Evolutionary conservation across 441 rosid genomes (phyloP), one percentile per base, ranked within the genome.

Genomic region (Aquilaria agallochum): DNA sequence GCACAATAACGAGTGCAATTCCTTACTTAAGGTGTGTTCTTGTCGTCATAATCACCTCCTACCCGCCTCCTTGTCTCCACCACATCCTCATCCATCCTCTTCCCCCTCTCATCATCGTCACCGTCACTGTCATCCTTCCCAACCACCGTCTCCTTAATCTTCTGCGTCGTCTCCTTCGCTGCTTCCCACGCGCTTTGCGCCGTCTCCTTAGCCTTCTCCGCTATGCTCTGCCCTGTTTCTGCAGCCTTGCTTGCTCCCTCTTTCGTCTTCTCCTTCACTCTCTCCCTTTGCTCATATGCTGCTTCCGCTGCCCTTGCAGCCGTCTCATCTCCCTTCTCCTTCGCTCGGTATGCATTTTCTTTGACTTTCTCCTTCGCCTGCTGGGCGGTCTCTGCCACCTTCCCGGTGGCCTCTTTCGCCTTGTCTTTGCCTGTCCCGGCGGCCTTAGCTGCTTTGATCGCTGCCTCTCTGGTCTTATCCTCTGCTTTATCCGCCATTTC

Each of bases 101-200:
- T 75, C 11, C 67, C 70, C 12, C 65, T 74, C 63, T 49, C 64
- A 31, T 76, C 59, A 7, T 59, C 76, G 44, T 78, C 80, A 0
- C 68, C 77, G 1, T 58, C 73, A 36, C 7, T 5, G 1, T 70
- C 70, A 4, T 71, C 76, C 46, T 84, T 80, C 32, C 96, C 96
- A 3, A 79, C 82, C 40, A 78, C 84, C 5, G 80, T 84, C 75
- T 92, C 92, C 68, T 82, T 81, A 4, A 78, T 79, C 77, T 78
- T 93, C 60, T 76, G 73, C 0, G 88, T 74, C 4, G 84, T 76
- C 9, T 67, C 80, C 68, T 80, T 85, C 0, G 93, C 75, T 0
- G 74, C 68, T 34, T 77, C 92, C 90, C 81, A 80, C 1, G 90
- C 88, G 9, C 72, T 86, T 27, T 77, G 66, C 60, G 64, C 87